Evolutionary conservation across 345 rosid genomes (phyloP).

Genomic region (Citrus australasica): DNA sequence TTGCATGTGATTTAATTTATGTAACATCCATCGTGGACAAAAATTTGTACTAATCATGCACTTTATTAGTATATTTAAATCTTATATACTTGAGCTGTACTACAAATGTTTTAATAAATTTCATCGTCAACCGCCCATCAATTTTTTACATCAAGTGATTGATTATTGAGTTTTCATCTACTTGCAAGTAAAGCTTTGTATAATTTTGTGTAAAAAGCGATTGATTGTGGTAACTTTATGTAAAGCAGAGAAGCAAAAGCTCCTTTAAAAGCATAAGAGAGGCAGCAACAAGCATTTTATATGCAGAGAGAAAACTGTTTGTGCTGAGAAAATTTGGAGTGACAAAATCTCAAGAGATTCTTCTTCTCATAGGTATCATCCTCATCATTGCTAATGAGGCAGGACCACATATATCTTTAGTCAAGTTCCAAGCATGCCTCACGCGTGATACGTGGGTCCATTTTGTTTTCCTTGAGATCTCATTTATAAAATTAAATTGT

Average conservation of each 20-base stretch:
- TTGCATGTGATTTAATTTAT: conserved; percentile 4
- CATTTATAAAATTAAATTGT: neutral
- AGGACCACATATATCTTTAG: conserved; percentile 19
- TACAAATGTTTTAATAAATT: neutral
- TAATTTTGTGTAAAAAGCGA: neutral
- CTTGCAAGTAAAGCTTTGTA: neutral
- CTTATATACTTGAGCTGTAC: neutral
- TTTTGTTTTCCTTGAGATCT: neutral
- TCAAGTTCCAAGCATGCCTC: conserved; percentile 19
- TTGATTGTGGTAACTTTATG: conserved; percentile 18
- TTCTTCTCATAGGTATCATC: conserved; percentile 6
- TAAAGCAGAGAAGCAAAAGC: conserved; percentile 24
- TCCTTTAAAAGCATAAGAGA: conserved; percentile 18
- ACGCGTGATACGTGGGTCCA: conserved; percentile 26
- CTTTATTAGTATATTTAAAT: conserved; percentile 4
- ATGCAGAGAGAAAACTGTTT: neutral
- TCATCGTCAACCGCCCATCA: conserved; percentile 1
- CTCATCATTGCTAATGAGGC: conserved; percentile 21
- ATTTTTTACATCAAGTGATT: neutral
- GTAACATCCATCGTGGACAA: neutral
- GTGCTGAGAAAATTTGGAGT: neutral
- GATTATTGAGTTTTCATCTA: neutral
- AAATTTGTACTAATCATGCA: neutral
- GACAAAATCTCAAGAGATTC: conserved; percentile 17
- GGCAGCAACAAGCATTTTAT: neutral